Evolutionary conservation across 2,329 filamentous ascomycete species (phyloP).

Genomic region (Macroventuria anomochaeta): DNA sequence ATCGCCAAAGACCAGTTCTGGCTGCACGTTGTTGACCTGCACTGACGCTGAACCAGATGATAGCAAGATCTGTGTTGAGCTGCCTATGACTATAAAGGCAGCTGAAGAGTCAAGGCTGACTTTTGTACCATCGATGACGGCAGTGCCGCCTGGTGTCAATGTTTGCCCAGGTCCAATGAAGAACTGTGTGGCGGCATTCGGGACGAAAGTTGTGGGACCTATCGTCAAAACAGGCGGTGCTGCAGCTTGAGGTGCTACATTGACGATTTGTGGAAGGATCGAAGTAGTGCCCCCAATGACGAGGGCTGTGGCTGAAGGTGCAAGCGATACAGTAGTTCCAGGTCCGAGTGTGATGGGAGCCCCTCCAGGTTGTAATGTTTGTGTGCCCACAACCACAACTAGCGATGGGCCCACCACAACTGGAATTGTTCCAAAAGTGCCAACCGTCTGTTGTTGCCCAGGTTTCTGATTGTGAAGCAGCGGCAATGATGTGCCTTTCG

Average conservation of each 20-base stretch:
- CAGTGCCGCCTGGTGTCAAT: constrained; percentile 49
- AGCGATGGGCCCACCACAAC: constrained; percentile 44
- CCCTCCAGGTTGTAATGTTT: constrained; percentile 46
- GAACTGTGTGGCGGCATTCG: constrained; percentile 56
- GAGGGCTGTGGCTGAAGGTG: constrained; percentile 37
- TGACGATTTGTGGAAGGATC: constrained; percentile 24
- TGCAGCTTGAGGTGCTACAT: constrained; percentile 9
- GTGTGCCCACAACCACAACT: constrained; percentile 41
- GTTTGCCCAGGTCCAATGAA: constrained; percentile 49
- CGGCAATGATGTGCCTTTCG: constrained; percentile 34
- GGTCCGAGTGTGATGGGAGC: constrained; percentile 46
- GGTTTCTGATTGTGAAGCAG: constrained; percentile 1
- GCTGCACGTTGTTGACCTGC: neutral
- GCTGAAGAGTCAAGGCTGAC: constrained; percentile 51
- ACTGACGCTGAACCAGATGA: neutral
- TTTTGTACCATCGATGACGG: constrained; percentile 47
- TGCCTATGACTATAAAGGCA: constrained; percentile 50
- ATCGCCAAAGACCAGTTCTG: constrained; percentile 1
- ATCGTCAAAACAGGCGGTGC: constrained; percentile 50
- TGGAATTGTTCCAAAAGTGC: constrained; percentile 33
- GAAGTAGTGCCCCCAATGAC: constrained; percentile 38
- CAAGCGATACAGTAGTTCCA: constrained; percentile 37
- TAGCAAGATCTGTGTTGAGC: constrained; percentile 36
- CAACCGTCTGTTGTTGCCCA: constrained; percentile 18
- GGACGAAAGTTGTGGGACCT: constrained; percentile 49